A percentile compares a stretch with the other conserved stretches of the same genome.
Evolutionary conservation across 106 monocot species (phyloP).

Genomic region (Dioscorea dumetorum): DNA sequence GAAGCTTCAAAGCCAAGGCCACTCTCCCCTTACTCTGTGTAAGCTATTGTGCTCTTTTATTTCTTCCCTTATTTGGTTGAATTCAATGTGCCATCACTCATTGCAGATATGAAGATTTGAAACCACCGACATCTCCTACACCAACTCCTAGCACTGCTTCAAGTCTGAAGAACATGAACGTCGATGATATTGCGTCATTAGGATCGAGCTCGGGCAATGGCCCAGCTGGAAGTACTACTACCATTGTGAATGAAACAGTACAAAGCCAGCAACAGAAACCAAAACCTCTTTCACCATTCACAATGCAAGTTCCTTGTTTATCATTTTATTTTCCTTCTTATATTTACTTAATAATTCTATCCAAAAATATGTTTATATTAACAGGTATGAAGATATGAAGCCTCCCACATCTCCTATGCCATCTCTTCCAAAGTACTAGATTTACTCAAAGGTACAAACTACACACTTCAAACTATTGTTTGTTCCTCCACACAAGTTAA

Average conservation of each 20-base stretch:
- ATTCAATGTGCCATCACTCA: neutral
- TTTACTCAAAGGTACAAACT: neutral
- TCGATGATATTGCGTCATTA: neutral
- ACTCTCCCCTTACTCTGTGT: constrained; percentile 61
- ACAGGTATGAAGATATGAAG: constrained; percentile 62
- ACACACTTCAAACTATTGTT: neutral
- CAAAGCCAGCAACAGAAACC: neutral
- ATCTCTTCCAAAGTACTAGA: constrained; percentile 23
- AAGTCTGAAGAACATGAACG: neutral
- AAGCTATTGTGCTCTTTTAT: constrained; percentile 7
- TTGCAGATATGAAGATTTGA: constrained; percentile 23
- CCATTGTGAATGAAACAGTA: neutral
- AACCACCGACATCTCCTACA: constrained; percentile 13
- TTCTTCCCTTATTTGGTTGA: neutral
- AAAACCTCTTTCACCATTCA: constrained; percentile 37
- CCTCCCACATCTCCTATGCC: constrained; percentile 54
- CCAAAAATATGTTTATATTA: neutral
- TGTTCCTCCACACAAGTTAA: too few species aligned
- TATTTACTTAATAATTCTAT: neutral
- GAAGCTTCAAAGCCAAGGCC: constrained; percentile 22
- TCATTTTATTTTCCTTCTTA: neutral
- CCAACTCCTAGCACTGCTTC: constrained; percentile 10
- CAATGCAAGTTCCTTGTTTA: constrained; percentile 15
- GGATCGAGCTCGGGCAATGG: neutral
- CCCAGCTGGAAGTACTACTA: too few species aligned